phyloP scores from a whole-genome alignment of 768 basidiomycete species.

The Lentinus brumalis region DNA sequence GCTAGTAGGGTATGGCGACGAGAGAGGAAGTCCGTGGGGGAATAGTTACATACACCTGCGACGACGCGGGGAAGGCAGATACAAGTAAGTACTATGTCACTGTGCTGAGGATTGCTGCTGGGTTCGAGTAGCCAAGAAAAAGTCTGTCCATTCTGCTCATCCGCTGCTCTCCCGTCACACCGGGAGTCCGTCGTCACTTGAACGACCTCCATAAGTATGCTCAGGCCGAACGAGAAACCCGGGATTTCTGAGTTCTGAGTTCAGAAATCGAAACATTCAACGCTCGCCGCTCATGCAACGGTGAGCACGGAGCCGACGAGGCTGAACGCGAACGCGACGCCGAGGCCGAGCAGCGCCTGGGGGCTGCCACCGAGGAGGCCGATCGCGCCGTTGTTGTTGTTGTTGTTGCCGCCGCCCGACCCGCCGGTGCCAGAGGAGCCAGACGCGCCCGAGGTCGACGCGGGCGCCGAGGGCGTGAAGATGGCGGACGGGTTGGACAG shows the following conservation, averaged over 20 bases:
- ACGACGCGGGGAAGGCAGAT: not conserved
- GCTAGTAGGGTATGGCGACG: not conserved
- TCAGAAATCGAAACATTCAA: not conserved
- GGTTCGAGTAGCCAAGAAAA: not conserved
- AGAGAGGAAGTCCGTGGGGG: not conserved
- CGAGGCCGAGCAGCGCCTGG: slow-evolving; percentile 21
- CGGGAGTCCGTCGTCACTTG: too few species aligned
- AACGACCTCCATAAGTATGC: too few species aligned
- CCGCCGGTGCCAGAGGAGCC: slow-evolving; percentile 11
- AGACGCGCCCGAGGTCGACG: slow-evolving; percentile 20
- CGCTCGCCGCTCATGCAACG: slow-evolving; percentile 20
- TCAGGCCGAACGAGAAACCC: too few species aligned
- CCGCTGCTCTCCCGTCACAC: not conserved
- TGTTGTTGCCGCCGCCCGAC: not conserved
- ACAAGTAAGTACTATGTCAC: not conserved
- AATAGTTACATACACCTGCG: not conserved
- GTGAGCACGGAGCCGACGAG: slow-evolving; percentile 24
- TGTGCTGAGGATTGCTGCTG: not conserved
- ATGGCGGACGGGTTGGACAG: slow-evolving; percentile 63
- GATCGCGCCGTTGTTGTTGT: slow-evolving; percentile 18
- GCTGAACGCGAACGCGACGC: slow-evolving; percentile 21
- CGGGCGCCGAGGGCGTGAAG: slow-evolving; percentile 57
- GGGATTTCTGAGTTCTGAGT: too few species aligned
- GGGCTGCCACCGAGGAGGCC: slow-evolving; percentile 9
- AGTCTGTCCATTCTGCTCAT: not conserved